Percentiles rank a stretch among this genome's conserved stretches.
These are phyloP conservation scores for Suillus spraguei DNA, from an alignment of 768 basidiomycete species.

Conservation along the genomic window DNA sequence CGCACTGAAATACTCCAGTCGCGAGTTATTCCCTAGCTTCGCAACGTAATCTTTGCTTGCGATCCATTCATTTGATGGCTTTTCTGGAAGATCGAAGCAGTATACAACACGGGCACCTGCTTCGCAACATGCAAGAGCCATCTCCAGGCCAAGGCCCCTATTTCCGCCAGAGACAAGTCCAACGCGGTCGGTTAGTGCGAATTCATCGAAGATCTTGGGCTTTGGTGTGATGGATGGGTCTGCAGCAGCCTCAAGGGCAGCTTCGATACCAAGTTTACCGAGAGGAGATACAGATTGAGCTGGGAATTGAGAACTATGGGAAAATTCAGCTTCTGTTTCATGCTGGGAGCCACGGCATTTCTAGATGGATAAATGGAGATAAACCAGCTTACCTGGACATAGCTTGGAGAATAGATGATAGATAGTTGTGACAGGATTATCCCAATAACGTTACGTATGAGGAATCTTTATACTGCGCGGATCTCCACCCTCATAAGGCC, in stretches of 20 bases:
- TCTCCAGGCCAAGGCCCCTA: slow-evolving; percentile 79
- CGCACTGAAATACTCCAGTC: slow-evolving; percentile 62
- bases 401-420: not conserved
- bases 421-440: not conserved
- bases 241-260: slow-evolving; percentile 48
- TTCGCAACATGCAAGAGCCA: slow-evolving; percentile 74
- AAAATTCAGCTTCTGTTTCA: not conserved
- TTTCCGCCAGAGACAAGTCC: slow-evolving; percentile 66
- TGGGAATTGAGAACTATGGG: slow-evolving; percentile 17
- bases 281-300: slow-evolving; percentile 53
- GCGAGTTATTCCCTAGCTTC: slow-evolving; percentile 42
- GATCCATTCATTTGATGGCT: slow-evolving; percentile 59
- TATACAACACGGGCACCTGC: slow-evolving; percentile 73
- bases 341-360: not conserved
- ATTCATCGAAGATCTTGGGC: slow-evolving; percentile 62
- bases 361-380: too few relatives aligned
- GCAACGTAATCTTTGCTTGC: slow-evolving; percentile 55
- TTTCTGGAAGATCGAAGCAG: slow-evolving; percentile 62
- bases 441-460: not conserved
- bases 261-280: slow-evolving; percentile 63
- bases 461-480: not conserved
- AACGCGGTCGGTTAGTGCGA: slow-evolving; percentile 57
- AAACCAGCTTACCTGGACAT: not conserved
- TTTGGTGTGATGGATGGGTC: slow-evolving; percentile 37
- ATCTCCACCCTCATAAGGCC: not conserved